Percentiles rank a stretch among this genome's conserved stretches.
Evolutionary conservation across 2,329 filamentous ascomycete genomes (phyloP).

Genomic region (Fusarium tupiense): DNA sequence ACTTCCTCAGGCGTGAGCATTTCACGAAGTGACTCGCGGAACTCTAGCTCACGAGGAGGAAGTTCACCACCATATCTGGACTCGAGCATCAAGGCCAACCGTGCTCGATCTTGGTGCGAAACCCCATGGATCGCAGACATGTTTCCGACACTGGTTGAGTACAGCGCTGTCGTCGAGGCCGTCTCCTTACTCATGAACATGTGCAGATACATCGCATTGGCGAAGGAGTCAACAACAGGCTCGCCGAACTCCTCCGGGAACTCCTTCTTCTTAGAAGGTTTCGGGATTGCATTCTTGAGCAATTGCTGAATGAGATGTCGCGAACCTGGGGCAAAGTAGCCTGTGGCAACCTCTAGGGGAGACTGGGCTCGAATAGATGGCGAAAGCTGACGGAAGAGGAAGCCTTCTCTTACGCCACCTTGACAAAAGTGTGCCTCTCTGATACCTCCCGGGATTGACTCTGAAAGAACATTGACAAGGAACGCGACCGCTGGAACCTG

Average conservation of each 20-base stretch:
- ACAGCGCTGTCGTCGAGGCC: slow-evolving; percentile 67
- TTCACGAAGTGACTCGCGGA: slow-evolving; percentile 62
- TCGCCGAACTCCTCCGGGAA: slow-evolving; percentile 55
- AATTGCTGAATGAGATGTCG: slow-evolving; percentile 57
- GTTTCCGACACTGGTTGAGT: slow-evolving; percentile 70
- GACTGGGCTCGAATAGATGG: slow-evolving; percentile 59
- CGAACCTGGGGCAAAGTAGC: slow-evolving; percentile 60
- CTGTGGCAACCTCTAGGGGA: slow-evolving; percentile 69
- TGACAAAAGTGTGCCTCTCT: slow-evolving; percentile 74
- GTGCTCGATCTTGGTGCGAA: slow-evolving; percentile 67
- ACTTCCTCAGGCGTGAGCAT: slow-evolving; percentile 63
- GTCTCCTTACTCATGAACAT: slow-evolving; percentile 61
- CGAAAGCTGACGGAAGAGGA: slow-evolving; percentile 65
- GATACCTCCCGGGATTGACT: slow-evolving; percentile 68
- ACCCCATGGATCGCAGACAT: slow-evolving; percentile 70
- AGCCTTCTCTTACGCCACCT: slow-evolving; percentile 75
- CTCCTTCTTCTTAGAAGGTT: slow-evolving; percentile 35
- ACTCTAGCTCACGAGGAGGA: slow-evolving; percentile 64
- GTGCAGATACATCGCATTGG: slow-evolving; percentile 67
- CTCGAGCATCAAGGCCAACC: slow-evolving; percentile 70
- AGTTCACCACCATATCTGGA: slow-evolving; percentile 72
- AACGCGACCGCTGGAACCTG: slow-evolving; percentile 77
- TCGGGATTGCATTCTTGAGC: slow-evolving; percentile 59
- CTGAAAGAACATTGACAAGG: slow-evolving; percentile 69
- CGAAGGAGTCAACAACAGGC: slow-evolving; percentile 63